phyloP scores from a whole-genome alignment of 2,329 filamentous ascomycete species.

The Alternaria alternata region DNA sequence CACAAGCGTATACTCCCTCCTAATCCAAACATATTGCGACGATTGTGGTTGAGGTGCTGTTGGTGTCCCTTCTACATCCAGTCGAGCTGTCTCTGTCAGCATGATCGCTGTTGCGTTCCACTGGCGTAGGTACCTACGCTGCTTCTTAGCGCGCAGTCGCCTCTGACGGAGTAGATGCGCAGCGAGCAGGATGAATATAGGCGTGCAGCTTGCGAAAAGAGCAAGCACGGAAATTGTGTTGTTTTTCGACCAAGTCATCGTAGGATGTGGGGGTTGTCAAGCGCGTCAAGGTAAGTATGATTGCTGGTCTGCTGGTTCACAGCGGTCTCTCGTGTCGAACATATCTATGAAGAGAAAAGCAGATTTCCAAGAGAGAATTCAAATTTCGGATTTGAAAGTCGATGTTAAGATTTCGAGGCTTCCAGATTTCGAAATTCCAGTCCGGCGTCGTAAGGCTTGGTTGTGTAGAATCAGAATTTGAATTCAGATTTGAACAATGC shows the following conservation, averaged over 20 bases:
- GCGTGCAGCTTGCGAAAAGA: neutral
- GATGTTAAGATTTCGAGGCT: accelerated
- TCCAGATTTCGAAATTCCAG: too few species aligned
- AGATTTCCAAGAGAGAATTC: neutral
- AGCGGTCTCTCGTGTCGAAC: accelerated
- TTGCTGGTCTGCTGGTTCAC: neutral
- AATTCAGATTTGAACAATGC: neutral
- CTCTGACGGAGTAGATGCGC: neutral
- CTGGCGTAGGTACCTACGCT: neutral
- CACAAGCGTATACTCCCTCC: neutral
- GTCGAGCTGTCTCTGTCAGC: neutral
- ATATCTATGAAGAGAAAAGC: neutral
- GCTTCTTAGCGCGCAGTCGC: neutral
- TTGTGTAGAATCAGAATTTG: neutral
- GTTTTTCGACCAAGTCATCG: neutral
- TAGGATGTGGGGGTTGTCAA: neutral
- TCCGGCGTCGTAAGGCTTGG: neutral
- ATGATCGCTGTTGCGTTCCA: neutral
- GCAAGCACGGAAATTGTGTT: neutral
- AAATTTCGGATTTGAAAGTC: neutral
- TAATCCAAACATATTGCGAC: neutral
- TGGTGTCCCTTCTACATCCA: neutral
- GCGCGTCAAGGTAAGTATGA: neutral
- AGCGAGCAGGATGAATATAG: neutral
- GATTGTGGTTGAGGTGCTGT: too few species aligned